phyloP scores from a whole-genome alignment of 768 basidiomycete genomes.

The Scleroderma bovista region DNA sequence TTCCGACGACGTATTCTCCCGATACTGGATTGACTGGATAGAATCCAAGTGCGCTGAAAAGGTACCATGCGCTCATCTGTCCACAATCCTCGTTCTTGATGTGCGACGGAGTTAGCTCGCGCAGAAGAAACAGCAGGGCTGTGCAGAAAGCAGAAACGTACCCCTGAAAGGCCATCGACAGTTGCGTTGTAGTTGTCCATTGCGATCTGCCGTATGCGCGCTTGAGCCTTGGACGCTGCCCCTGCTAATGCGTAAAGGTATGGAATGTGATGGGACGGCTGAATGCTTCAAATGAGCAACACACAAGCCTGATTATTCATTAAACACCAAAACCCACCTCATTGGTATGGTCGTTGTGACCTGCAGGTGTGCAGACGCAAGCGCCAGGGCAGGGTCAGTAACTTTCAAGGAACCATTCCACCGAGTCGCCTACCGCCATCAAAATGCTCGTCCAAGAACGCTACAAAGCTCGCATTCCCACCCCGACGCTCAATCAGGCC shows the following conservation, averaged over 20 bases:
- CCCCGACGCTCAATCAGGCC: slow-evolving; percentile 59
- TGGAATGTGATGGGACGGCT: slow-evolving; percentile 86
- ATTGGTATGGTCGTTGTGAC: slow-evolving; percentile 79
- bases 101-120: slow-evolving; percentile 1
- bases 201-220: slow-evolving; percentile 65
- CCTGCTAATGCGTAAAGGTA: slow-evolving; percentile 75
- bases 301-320: background rate
- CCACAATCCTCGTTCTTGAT: slow-evolving; percentile 81
- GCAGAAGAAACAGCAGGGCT: background rate
- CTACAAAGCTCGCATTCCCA: slow-evolving; percentile 59
- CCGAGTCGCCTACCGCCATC: slow-evolving; percentile 33
- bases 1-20: slow-evolving; percentile 69
- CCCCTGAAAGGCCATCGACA: slow-evolving; percentile 66
- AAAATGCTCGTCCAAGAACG: slow-evolving; percentile 57
- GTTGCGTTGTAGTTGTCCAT: slow-evolving; percentile 59
- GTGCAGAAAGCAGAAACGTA: slow-evolving; percentile 24
- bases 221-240: slow-evolving; percentile 65
- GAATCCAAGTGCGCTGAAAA: slow-evolving; percentile 78
- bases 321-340: slow-evolving; percentile 42
- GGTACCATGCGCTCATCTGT: slow-evolving; percentile 88
- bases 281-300: background rate
- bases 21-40: slow-evolving; percentile 83
- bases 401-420: slow-evolving; percentile 4
- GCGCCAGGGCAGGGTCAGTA: background rate
- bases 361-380: slow-evolving; percentile 25